Base-by-base conservation (phyloP, 2,329 filamentous ascomycete species). In the Fusarium tricinctum region DNA sequence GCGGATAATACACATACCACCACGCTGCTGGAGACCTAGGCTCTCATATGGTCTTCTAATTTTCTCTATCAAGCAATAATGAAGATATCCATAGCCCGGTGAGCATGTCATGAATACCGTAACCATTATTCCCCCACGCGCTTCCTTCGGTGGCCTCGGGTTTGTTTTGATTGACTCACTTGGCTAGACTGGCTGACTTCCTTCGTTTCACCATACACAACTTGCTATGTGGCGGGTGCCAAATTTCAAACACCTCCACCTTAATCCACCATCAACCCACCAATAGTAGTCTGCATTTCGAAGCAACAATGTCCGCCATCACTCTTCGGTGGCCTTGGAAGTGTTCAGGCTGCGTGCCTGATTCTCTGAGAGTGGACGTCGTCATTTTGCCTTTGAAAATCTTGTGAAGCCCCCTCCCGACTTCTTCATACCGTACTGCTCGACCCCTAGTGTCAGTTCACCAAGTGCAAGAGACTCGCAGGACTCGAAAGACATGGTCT, bases 301-400 rank as follows among this genome's bases (percentile, higher is more conserved):
- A 28, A 42, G 43, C 56, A 61, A 20, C 47, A 20, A 51, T 49
- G 55, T 20, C 60, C 55, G 48, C 42, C 45, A 33, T 26, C 45
- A 55, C 46, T 61, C 52, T 43, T 33, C 22, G 35, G 39, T 66
- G 51, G n/a, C 39, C 32, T 50, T 50, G 54, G 48, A 53, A 54
- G 57, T 63, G 48, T 52, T 55, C 58, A 61, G 63, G 58, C 55
- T 70, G 40, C 66, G 59, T 72, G 71, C 71, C 71, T 68, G 46
- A 32, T 50, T 55, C 32, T 23, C 44, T 49, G 58, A 40, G 45
- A 45, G 57, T 68, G 51, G 58, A 43, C 48, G 69, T 70, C 62
- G 69, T 72, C 67, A 71, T 65, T 68, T 65, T 68, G 57, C 72
- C 67, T 73, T 74, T 73, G 71, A 74, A 73, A 74, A 73, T 73